Evolutionary conservation across 495 filamentous ascomycete genomes (phyloP).

Genomic region (Podospora pseudoanserina): DNA sequence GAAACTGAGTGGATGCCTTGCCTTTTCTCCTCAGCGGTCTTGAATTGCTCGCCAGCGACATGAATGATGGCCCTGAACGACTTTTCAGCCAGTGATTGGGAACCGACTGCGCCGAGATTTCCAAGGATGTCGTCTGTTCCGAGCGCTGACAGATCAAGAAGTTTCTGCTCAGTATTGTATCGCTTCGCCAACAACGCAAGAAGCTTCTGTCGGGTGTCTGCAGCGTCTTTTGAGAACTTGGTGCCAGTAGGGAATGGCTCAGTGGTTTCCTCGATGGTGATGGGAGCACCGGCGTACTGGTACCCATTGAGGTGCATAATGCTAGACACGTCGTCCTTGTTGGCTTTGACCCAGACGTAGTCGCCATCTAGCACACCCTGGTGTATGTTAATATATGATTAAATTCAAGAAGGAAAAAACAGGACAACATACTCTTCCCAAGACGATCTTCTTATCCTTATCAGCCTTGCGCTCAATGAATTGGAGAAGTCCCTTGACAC

Average conservation of each 20-base stretch:
- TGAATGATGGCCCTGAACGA: slow-evolving; percentile 87
- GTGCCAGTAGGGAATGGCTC: slow-evolving; percentile 31
- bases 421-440: slow-evolving; percentile 73
- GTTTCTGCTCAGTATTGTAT: slow-evolving; percentile 64
- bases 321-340: slow-evolving; percentile 56
- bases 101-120: slow-evolving; percentile 71
- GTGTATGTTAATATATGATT: slow-evolving; percentile 62
- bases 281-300: slow-evolving; percentile 58
- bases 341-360: slow-evolving; percentile 62
- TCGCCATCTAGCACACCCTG: slow-evolving; percentile 72
- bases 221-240: slow-evolving; percentile 39
- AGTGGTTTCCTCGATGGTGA: slow-evolving; percentile 48
- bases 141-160: slow-evolving; percentile 76
- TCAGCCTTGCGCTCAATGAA: slow-evolving; percentile 82
- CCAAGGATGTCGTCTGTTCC: slow-evolving; percentile 62
- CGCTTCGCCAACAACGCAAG: slow-evolving; percentile 62
- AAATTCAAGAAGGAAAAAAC: slow-evolving; percentile 25
- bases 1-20: slow-evolving; percentile 73
- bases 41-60: slow-evolving; percentile 69
- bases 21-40: slow-evolving; percentile 58
- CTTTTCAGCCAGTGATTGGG: slow-evolving; percentile 68
- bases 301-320: slow-evolving; percentile 62
- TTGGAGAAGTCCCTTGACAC: slow-evolving; percentile 61
- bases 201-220: slow-evolving; percentile 43
- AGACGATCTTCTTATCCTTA: slow-evolving; percentile 57